Conservation (phyloP, 257 asterid species). For the Sherardia arvensis region DNA sequence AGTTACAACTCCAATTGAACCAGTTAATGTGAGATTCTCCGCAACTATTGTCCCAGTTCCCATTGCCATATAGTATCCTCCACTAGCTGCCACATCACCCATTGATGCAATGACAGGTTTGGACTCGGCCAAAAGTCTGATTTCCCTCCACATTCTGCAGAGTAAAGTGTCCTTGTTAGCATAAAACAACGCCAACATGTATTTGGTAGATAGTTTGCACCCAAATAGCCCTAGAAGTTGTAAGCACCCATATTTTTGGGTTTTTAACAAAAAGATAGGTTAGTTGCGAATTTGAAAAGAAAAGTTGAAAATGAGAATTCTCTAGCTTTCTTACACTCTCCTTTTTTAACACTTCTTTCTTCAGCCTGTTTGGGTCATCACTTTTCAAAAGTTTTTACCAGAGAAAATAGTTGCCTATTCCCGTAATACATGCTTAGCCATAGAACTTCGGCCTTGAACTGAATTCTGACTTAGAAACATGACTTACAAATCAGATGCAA, state of each 20-base stretch:
- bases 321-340: background rate
- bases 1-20: slow-evolving; percentile 97
- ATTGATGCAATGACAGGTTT: slow-evolving; percentile 93
- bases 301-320: background rate
- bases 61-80: slow-evolving; percentile 99
- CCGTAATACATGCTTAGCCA: background rate
- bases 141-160: slow-evolving; percentile 98
- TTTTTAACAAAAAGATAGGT: background rate
- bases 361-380: background rate
- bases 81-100: slow-evolving; percentile 99
- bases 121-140: slow-evolving; percentile 75
- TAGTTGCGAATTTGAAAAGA: background rate
- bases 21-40: slow-evolving; percentile 85
- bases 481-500: slow-evolving; percentile 97
- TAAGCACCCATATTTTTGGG: too few species aligned
- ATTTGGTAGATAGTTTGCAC: background rate
- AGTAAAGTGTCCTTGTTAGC: slow-evolving; percentile 14
- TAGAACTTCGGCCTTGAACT: background rate
- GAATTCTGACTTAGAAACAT: slow-evolving; percentile 2
- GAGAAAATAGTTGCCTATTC: background rate
- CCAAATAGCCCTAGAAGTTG: background rate
- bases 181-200: background rate
- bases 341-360: background rate
- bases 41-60: slow-evolving; percentile 80
- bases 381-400: background rate